phyloP scores from a whole-genome alignment of 208 protist species.

The Kentomonas sorsogonicus region DNA sequence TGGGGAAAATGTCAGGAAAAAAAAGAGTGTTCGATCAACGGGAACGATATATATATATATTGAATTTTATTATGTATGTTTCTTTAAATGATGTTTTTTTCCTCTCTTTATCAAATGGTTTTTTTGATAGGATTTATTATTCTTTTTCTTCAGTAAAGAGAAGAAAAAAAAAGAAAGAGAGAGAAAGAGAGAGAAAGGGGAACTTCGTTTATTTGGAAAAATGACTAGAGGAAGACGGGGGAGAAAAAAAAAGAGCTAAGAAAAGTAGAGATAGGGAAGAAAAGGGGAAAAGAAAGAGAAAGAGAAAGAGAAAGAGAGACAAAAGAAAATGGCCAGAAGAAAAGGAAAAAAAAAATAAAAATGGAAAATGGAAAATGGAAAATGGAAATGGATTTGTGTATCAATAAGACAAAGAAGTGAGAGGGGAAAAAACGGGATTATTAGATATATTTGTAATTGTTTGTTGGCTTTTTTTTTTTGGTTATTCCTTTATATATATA shows the following conservation, averaged over 20 bases:
- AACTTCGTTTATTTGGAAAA: not conserved
- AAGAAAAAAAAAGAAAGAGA: not conserved
- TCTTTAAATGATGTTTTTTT: too few relatives aligned
- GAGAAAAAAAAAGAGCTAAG: not conserved
- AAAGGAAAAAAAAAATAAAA: not conserved
- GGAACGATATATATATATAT: not conserved
- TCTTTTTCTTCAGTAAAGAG: too few relatives aligned
- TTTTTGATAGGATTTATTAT: too few relatives aligned
- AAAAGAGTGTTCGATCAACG: not conserved
- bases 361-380: slow-evolving; percentile 8
- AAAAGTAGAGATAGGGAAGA: not conserved
- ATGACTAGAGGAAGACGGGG: not conserved
- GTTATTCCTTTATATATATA: too few relatives aligned
- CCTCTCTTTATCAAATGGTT: too few relatives aligned
- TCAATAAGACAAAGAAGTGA: too few relatives aligned
- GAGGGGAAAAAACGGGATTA: too few relatives aligned
- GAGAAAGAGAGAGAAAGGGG: not conserved
- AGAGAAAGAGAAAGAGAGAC: not conserved
- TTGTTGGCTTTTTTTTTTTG: too few relatives aligned
- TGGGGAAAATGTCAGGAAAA: not conserved
- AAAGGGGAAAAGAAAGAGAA: not conserved
- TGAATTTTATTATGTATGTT: too few relatives aligned
- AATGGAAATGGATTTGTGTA: not conserved
- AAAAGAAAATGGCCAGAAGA: not conserved
- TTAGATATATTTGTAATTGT: too few relatives aligned